Base-by-base conservation (phyloP, 805 yeast genomes). In the Saccharomycopsis oosterbeekiorum region DNA sequence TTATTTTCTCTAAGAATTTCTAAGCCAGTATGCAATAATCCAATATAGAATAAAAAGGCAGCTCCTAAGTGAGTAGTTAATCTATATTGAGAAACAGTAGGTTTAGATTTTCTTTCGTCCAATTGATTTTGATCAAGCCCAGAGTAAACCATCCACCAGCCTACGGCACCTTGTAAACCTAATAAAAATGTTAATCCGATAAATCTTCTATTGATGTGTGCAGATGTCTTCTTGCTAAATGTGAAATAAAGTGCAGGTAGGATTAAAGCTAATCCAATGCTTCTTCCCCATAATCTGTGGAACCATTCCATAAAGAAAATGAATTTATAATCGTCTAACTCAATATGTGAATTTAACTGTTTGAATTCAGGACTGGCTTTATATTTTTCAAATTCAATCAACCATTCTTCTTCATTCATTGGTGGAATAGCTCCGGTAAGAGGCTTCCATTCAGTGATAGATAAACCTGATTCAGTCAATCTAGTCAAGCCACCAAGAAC, bases 121-220 rank as follows among this genome's bases (percentile, higher is more conserved):
- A 94, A 76, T 69, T 86, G 86, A 54, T 85, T 80, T 69, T 86
- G 87, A 70, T 91, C 96, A 60, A 94, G 79, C 37, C 99, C 99
- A 10, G 97, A 89, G 68, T 88, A 84, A 59, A 94, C 99, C 99
- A 94, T 94, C 99, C 99, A 94, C 99, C 99, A 94, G 39, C 99
- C 99, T 66, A 94, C 86, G 59, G 86, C 88, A 59, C 99, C 99
- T 77, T 94, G 99, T 56, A 94, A 75, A 11, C 97, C 99, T 62
- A 94, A 78, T 58, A 94, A 75, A 0, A 80, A 84, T 51, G 96
- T 81, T 55, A 94, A 80, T 1, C 89, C 89, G 21, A 88, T 73
- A 15, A 94, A 76, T 66, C 89, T 80, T 61, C 76, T 76, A 57
- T 89, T 85, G 2, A 88, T 86, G 62, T 84, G 84, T 2, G 82